Evolutionary conservation across 1,284 basidiomycete species (phyloP), one percentile per base, ranked within the genome.

Genomic region (Lignosus rhinocerotis): DNA sequence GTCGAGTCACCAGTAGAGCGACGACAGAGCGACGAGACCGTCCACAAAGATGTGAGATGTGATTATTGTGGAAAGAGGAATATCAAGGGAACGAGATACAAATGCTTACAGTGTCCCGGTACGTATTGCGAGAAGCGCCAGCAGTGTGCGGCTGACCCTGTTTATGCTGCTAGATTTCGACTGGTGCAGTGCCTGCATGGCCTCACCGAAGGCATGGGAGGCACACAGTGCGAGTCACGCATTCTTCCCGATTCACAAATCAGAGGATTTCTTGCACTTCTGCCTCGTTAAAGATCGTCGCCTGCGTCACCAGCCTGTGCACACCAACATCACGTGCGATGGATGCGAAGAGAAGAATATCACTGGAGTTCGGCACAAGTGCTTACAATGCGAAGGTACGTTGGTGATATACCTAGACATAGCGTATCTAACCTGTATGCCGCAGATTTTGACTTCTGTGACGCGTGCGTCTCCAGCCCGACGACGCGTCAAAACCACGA

Each of bases 41-140:
- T 73, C 2, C 78, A 80, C 62, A 56, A 43, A 16, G 79, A 79
- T 30, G 75, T 87, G 4, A 56, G 75, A 8, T 90, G 87, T 65
- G 87, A 92, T 69, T 67, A 63, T 14, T 91, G 88, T 67, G 65
- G 77, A 3, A 68, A 73, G n/a, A 50, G 44, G 14, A 80, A 73
- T 7, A 76, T 90, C 44, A 75, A 78, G 51, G 89, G 88, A 16
- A 70, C 82, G 59, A 78, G 90, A 51, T 85, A 87, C 68, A 92
- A 90, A 68, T 91, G 88, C 65, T 70, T 90, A 19, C 86, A 90
- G 64, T 91, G 88, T 68, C 73, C 76, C 53, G 78, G 87, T 88
- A 68, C 12, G 62, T 52, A 16, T 17, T 2, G 14, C 10, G n/a
- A 10, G n/a, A 17, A 17, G 6, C 19, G 41, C 2, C 4, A 17